Base-by-base conservation (phyloP, 768 basidiomycete genomes). In the Brasilioporus rufonigricans region DNA sequence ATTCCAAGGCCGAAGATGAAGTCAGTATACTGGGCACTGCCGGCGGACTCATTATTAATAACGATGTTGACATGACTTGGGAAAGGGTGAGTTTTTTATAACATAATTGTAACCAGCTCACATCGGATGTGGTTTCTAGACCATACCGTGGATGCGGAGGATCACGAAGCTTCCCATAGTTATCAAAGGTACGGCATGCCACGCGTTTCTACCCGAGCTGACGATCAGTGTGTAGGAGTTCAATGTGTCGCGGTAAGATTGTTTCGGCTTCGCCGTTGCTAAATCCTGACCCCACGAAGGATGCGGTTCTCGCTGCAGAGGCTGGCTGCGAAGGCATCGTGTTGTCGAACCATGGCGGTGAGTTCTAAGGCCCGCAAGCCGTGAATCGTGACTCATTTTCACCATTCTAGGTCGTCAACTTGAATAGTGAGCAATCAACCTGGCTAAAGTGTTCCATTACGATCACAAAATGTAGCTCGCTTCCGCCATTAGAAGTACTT, bases 261-360 rank as follows among this genome's bases (percentile, higher is more conserved):
- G 6, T 27, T 29, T 46, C n/a, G 0, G n/a, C 23, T 40, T 50
- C n/a, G 14, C 19, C 3, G 33, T 57, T 4, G 23, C 19, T 48
- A 45, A 49, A 11, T 51, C 56, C 33, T 60, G 8, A 58, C 39
- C 52, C 53, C 29, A 59, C 65, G 12, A 68, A 94, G 83, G 95
- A 97, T 72, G 93, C 90, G 3, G 82, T 91, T 39, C 80, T 93
- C 44, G 93, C 93, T 27, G 83, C 80, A 18, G 85, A 94, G 57
- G 81, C 87, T 29, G 91, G 93, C 13, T 86, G 91, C 18, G 86
- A 95, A 53, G 95, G 89, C 5, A 92, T 98, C 57, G 77, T 95
- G 52, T 73, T 98, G 10, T 91, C 89, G 1, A 98, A 98, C 61
- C 95, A 98, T 62, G 95, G 95, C 52, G 95, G 91, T 80, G 63